Evolutionary conservation across 2,329 filamentous ascomycete species (phyloP).

Genomic region (Trichoderma koningii): DNA sequence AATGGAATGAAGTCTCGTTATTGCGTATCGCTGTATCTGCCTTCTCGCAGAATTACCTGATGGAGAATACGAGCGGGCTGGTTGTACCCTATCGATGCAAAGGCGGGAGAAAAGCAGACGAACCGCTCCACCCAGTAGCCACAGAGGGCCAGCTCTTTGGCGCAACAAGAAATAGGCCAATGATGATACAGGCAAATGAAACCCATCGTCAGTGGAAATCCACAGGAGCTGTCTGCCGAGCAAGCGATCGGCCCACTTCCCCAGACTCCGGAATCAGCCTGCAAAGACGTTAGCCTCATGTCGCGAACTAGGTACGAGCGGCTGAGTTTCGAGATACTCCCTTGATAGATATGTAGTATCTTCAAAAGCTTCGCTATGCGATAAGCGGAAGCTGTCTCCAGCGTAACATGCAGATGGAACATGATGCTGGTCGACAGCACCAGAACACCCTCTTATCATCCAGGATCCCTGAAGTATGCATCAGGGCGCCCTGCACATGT

Average conservation of each 20-base stretch:
- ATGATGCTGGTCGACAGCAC: slow-evolving; percentile 4
- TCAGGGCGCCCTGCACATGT: background rate
- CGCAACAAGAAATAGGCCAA: background rate
- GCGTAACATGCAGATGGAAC: background rate
- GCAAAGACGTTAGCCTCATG: background rate
- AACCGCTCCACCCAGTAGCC: background rate
- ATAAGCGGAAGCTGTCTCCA: background rate
- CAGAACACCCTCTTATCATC: background rate
- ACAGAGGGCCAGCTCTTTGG: background rate
- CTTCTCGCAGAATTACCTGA: slow-evolving; percentile 19
- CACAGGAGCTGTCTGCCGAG: slow-evolving; percentile 5
- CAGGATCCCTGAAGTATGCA: background rate
- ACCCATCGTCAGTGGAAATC: background rate
- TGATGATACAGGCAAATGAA: slow-evolving; percentile 7
- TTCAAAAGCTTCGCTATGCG: background rate
- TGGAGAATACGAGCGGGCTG: slow-evolving; percentile 4
- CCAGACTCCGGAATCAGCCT: slow-evolving; percentile 5
- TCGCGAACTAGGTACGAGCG: background rate
- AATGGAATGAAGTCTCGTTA: background rate
- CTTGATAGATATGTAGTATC: background rate
- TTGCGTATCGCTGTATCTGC: background rate
- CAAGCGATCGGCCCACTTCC: slow-evolving; percentile 10
- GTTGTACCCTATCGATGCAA: background rate
- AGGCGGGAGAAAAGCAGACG: background rate
- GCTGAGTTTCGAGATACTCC: too few relatives aligned